Evolutionary conservation across 345 rosid genomes (phyloP).

Genomic region (rapeseed (Brassica napus)): Da-Ae NC_063435.1:7658001-7658500

Average conservation of each 20-base stretch:
- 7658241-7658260: not conserved
- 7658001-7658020: not conserved
- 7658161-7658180: too few species aligned
- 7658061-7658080: slow-evolving; percentile 6
- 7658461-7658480: too few species aligned
- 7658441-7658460: too few species aligned
- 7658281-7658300: not conserved
- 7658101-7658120: not conserved
- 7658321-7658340: not conserved
- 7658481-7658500: too few species aligned
- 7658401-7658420: too few species aligned
- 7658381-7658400: not conserved
- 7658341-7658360: not conserved
- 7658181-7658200: too few species aligned
- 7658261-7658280: not conserved
- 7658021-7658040: not conserved
- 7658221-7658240: not conserved
- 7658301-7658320: not conserved
- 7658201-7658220: not conserved
- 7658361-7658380: not conserved
- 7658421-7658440: too few species aligned
- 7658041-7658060: slow-evolving; percentile 14
- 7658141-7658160: too few species aligned
- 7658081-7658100: not conserved
- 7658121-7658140: not conserved